Conservation (phyloP, 2,329 filamentous ascomycete genomes). For the Fusarium oligoseptatum region DNA sequence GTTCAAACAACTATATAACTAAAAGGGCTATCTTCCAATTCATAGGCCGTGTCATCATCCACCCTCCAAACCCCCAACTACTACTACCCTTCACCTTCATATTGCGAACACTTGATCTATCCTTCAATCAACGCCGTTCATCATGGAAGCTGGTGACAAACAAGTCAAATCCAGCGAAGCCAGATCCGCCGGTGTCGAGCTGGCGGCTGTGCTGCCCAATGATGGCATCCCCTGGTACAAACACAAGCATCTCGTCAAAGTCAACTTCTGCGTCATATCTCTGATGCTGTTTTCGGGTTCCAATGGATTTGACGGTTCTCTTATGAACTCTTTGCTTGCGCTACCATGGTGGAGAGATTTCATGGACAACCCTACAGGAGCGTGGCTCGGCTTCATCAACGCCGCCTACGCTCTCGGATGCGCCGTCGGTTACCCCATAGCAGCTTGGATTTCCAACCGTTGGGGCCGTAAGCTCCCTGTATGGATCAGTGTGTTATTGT, state of each 20-base stretch:
- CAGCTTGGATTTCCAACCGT: too few relatives aligned
- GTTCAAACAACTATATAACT: neutral
- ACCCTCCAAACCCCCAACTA: neutral
- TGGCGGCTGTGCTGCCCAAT: neutral
- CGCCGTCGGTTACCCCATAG: too few relatives aligned
- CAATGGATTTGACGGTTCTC: neutral
- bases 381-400: neutral
- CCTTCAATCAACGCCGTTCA: neutral
- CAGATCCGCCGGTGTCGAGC: neutral
- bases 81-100: neutral
- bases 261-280: neutral
- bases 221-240: neutral
- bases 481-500: too few relatives aligned
- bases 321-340: neutral
- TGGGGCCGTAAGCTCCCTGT: too few relatives aligned
- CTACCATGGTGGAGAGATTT: neutral
- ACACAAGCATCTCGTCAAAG: neutral
- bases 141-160: neutral
- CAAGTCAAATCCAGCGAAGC: neutral
- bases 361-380: neutral
- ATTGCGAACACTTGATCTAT: neutral
- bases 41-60: neutral
- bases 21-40: neutral
- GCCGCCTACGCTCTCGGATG: too few relatives aligned
- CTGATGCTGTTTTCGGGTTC: neutral